Evolutionary conservation across 164 flowering plant species (phyloP).

Genomic region (Amborella trichopoda): DNA sequence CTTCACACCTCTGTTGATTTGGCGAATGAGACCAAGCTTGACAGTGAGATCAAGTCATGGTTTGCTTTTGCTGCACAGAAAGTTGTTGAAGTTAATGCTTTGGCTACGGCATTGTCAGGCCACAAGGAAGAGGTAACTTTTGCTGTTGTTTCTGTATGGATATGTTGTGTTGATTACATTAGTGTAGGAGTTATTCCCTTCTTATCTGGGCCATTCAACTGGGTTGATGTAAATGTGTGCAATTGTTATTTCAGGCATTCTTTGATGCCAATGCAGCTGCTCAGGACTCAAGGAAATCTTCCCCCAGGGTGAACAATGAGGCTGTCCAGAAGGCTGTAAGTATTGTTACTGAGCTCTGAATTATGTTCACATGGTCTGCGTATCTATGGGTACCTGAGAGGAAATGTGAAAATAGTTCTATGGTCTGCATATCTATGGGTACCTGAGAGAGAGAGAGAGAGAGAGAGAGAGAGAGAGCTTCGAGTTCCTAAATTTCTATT

Average conservation of each 20-base stretch:
- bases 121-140: slow-evolving; percentile 85
- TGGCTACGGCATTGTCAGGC: slow-evolving; percentile 81
- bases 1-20: slow-evolving; percentile 95
- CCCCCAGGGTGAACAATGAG: slow-evolving; percentile 60
- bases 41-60: slow-evolving; percentile 84
- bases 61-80: slow-evolving; percentile 95
- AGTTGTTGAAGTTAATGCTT: slow-evolving; percentile 81
- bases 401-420: no score
- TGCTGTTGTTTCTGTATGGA: no score
- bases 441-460: no score
- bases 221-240: no score
- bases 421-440: no score
- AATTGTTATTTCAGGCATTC: slow-evolving; percentile 35
- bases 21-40: slow-evolving; percentile 71
- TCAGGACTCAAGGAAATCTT: slow-evolving; percentile 54
- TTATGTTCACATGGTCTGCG: neutral
- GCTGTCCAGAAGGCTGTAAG: slow-evolving; percentile 64
- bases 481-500: neutral
- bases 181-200: no score
- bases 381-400: neutral
- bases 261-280: slow-evolving; percentile 55
- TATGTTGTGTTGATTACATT: no score
- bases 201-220: no score
- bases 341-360: neutral
- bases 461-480: no score